Evolutionary conservation across 2,329 filamentous ascomycete genomes (phyloP), one percentile per base, ranked within the genome.

Genomic region (Berkeleyomyces basicola): DNA sequence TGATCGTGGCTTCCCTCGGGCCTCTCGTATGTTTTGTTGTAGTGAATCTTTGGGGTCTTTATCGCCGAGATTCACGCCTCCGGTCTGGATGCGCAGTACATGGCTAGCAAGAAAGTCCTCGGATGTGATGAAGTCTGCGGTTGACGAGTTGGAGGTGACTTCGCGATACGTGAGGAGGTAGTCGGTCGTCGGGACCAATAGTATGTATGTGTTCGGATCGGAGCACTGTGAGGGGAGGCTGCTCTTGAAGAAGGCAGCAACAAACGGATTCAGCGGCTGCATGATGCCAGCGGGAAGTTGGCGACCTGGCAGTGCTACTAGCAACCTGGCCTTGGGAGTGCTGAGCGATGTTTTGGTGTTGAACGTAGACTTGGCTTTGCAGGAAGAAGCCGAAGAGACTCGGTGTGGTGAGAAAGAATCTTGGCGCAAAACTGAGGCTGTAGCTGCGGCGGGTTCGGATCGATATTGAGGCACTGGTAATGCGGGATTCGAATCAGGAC

Each of bases 191-290:
- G 93, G 93, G 44, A 97, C 92, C 60, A 99, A 86, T 63, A 99
- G 82, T 70, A 99, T 84, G 79, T 97, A 89, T 74, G 95, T 89
- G 74, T 93, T 87, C 67, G 90, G 82, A 62, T 93, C 91, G 67
- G 86, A 83, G 79, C 93, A 97, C 84, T 97, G 92, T 70, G 87
- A 79, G 69, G 88, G 87, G 72, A 96, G 82, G 74, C 89, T 85
- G 82, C 90, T 97, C 79, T 90, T 90, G 82, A 96, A 96, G 84
- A 99, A 97, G 81, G 92, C 90, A 80, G 88, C 86, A 75, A 99
- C 82, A 77, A 96, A 97, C 74, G 93, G 93, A 78, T 99, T 99
- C 85, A 97, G 82, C 79, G 93, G 90, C 86, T 91, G 91, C 91
- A 96, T 96, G 49, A 42, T 61, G 36, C 5, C 5, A 31, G 16